Conservation (phyloP, 495 filamentous ascomycete species). For the Chaetomidium leptoderma region DNA sequence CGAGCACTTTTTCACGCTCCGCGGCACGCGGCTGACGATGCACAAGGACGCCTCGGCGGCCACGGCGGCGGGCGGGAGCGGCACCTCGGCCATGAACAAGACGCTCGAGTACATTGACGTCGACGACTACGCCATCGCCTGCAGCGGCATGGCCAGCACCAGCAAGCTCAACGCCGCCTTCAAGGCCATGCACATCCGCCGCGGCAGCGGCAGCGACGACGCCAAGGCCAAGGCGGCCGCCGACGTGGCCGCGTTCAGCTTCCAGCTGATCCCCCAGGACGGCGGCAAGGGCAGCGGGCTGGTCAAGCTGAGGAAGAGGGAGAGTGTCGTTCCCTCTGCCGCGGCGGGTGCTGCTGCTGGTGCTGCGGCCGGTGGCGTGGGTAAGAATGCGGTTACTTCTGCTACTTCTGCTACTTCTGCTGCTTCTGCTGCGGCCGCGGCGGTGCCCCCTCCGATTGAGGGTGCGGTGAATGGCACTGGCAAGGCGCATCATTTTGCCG, state of each 20-base stretch:
- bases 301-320: constrained; percentile 42
- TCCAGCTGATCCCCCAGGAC: constrained; percentile 82
- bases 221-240: constrained; percentile 33
- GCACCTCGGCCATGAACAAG: constrained; percentile 42
- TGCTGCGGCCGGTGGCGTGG: background rate
- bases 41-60: constrained; percentile 59
- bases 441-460: constrained; percentile 25
- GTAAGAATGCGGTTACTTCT: no score
- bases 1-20: constrained; percentile 79
- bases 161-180: constrained; percentile 84
- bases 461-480: constrained; percentile 53
- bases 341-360: background rate
- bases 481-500: constrained; percentile 93
- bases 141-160: constrained; percentile 65
- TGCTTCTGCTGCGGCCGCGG: background rate
- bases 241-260: constrained; percentile 68
- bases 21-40: constrained; percentile 80
- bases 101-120: constrained; percentile 86
- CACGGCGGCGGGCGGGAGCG: constrained; percentile 24
- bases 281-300: constrained; percentile 50
- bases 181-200: constrained; percentile 70
- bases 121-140: constrained; percentile 91
- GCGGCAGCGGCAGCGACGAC: constrained; percentile 50
- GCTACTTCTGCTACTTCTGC: background rate
- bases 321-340: constrained; percentile 29